Evolutionary conservation across 2,329 filamentous ascomycete species (phyloP).

Genomic region (Pseudogymnoascus sp.): DNA sequence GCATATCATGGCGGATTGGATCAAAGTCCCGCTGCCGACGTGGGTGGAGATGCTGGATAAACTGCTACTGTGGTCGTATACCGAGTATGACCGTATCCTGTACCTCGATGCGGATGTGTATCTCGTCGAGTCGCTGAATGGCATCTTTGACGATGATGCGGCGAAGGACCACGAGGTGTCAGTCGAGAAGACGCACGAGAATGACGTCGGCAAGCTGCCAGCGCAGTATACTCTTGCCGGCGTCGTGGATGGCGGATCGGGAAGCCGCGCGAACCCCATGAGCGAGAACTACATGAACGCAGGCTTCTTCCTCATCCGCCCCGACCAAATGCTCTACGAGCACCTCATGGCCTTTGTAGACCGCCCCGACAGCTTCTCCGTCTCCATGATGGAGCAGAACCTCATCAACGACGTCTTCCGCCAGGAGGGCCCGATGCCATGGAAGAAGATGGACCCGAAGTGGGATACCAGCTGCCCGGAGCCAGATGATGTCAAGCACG

Average conservation of each 20-base stretch:
- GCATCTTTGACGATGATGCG: constrained; percentile 27
- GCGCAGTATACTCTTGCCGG: constrained; percentile 17
- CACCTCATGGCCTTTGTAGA: constrained; percentile 30
- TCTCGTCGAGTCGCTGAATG: constrained; percentile 26
- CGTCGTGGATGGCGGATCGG: constrained; percentile 19
- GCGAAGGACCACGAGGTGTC: constrained; percentile 1
- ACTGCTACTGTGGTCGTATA: constrained; percentile 29
- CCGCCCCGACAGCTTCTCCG: constrained; percentile 28
- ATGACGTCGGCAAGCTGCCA: constrained; percentile 17
- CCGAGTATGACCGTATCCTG: constrained; percentile 29
- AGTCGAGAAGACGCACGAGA: background rate
- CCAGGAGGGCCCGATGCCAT: constrained; percentile 33
- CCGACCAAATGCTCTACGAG: constrained; percentile 26
- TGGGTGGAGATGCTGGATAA: constrained; percentile 24
- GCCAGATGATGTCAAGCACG: constrained; percentile 29
- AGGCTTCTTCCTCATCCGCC: constrained; percentile 33
- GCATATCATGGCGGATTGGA: constrained; percentile 26
- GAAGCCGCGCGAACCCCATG: constrained; percentile 20
- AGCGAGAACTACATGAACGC: constrained; percentile 20
- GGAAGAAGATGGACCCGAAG: constrained; percentile 30
- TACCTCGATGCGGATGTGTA: constrained; percentile 32
- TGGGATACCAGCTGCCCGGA: constrained; percentile 35
- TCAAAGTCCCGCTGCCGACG: constrained; percentile 14
- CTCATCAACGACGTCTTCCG: constrained; percentile 34
- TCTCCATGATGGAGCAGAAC: constrained; percentile 31